Evolutionary conservation across 768 basidiomycete species (phyloP), one percentile per base, ranked within the genome.

Genomic region (Pleurotus citrinopileatus): DNA sequence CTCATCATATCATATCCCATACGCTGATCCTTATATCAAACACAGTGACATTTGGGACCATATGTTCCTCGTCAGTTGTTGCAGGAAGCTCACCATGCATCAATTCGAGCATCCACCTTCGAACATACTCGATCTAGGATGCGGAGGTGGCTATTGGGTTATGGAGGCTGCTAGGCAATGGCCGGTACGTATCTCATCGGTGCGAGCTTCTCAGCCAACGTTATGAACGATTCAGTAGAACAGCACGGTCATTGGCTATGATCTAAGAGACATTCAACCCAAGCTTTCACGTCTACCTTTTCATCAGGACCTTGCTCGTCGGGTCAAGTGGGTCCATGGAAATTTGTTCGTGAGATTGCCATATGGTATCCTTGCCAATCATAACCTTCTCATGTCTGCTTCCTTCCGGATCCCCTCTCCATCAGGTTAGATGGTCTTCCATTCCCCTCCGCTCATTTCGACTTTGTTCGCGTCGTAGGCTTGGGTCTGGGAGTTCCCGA

Each of bases 401-500:
- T 37, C 22, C 36, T 51, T 34, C 32, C 32, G 32, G n/a, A 37
- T 45, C 27, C 10, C 55, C 38, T 7, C 17, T 19, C 12, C 12
- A 40, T 2, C 17, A 90, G 88, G 34, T 72, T 89, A 42, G 83
- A 89, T 25, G 75, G 76, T 13, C 65, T 89, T 19, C 87, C 87
- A 0, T 89, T 88, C 59, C 70, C 71, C 3, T 61, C 76, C 0
- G 67, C 74, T 27, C 67, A 76, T 54, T 90, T 90, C 59, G 81
- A 89, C 65, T 82, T 83, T 54, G 82, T 89, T 7, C 76, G 85
- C 45, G 79, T 88, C 60, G 77, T 75, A 28, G 75, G 78, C 34
- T 77, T 88, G 51, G 86, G 84, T 2, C 74, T 89, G 4, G 84
- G 79, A 19, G 79, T 89, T 29, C 87, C 88, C 9, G 87, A 89